Evolutionary conservation across 495 filamentous ascomycete genomes (phyloP).

Genomic region (Neurospora sp.): DNA sequence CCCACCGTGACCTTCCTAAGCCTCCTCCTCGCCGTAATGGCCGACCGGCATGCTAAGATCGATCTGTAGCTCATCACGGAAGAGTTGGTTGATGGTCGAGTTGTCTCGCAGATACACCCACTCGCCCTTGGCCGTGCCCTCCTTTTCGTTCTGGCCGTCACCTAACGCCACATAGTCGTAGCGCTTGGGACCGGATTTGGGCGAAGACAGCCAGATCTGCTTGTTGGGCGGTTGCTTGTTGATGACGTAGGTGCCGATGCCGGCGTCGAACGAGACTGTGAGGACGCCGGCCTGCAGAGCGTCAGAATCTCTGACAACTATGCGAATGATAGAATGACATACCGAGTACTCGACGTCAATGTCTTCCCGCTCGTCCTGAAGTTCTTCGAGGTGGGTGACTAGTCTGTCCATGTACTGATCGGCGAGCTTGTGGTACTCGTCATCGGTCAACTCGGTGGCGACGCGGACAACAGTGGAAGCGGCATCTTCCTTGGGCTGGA

Average conservation of each 20-base stretch:
- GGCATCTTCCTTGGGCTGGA: conserved; percentile 7
- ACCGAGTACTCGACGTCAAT: conserved; percentile 59
- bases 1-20: neutral
- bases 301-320: conserved; percentile 4
- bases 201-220: conserved; percentile 95
- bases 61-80: conserved; percentile 60
- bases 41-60: conserved; percentile 21
- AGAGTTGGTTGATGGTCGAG: conserved; percentile 56
- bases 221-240: conserved; percentile 98
- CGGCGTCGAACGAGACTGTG: conserved; percentile 50
- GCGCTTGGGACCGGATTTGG: conserved; percentile 82
- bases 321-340: conserved; percentile 20
- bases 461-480: conserved; percentile 11
- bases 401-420: conserved; percentile 49
- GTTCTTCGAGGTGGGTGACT: conserved; percentile 51
- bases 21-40: neutral
- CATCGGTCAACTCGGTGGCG: conserved; percentile 25
- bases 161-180: conserved; percentile 73
- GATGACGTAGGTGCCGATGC: conserved; percentile 72
- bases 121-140: conserved; percentile 53
- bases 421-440: conserved; percentile 37
- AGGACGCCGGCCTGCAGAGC: conserved; percentile 66
- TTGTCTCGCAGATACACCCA: conserved; percentile 88
- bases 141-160: conserved; percentile 64
- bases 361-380: conserved; percentile 51